phyloP scores from a whole-genome alignment of 75 land plant genomes.

The Chamaecyparis obtusa region DNA sequence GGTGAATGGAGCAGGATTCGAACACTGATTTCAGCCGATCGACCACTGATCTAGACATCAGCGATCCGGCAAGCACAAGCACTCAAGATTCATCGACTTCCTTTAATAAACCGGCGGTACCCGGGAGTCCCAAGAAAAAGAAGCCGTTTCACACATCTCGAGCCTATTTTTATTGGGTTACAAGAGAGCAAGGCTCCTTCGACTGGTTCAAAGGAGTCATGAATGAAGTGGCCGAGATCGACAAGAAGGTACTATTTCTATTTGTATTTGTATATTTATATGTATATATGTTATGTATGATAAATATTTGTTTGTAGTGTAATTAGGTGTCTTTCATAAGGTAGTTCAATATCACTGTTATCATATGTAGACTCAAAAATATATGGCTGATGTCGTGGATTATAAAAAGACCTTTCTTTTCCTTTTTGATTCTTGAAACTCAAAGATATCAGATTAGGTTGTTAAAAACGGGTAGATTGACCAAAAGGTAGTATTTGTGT shows the following conservation, averaged over 20 bases:
- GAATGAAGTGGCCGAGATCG: slow-evolving; percentile 80
- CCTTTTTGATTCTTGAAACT: too few species aligned
- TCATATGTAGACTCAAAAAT: too few species aligned
- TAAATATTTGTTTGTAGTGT: neutral
- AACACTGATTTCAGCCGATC: slow-evolving; percentile 25
- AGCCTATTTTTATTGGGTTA: slow-evolving; percentile 95
- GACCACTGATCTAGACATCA: slow-evolving; percentile 2
- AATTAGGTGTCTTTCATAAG: too few species aligned
- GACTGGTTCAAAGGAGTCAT: slow-evolving; percentile 93
- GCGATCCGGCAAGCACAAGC: slow-evolving; percentile 22
- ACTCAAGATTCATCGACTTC: slow-evolving; percentile 16
- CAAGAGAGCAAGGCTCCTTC: slow-evolving; percentile 89
- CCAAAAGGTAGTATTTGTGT: too few species aligned
- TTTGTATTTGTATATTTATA: neutral
- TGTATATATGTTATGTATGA: neutral
- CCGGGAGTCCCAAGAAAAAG: slow-evolving; percentile 16
- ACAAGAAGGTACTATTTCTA: slow-evolving; percentile 24
- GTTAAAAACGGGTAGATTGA: too few species aligned
- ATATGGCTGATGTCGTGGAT: too few species aligned
- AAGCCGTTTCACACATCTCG: slow-evolving; percentile 53
- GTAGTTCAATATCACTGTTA: too few species aligned
- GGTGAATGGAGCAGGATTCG: slow-evolving; percentile 8
- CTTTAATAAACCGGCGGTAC: neutral
- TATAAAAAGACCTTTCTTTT: too few species aligned
- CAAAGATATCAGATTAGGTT: too few species aligned